Evolutionary conservation across 1,139 yeast species (phyloP), one percentile per base, ranked within the genome.

Genomic region (Pichia kudriavzevii): DNA sequence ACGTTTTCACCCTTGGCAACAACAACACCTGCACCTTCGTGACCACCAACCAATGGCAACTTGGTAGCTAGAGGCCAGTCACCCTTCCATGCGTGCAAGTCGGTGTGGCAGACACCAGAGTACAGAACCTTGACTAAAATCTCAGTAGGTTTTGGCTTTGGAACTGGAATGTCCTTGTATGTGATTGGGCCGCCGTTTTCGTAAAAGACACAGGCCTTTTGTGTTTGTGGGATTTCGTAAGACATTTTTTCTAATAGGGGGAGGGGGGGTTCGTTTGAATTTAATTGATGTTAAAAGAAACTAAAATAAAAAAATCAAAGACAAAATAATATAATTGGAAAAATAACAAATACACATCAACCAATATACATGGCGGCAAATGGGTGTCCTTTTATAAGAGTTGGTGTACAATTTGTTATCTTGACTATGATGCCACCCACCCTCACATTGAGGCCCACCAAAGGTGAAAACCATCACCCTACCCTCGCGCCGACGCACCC

Each of bases 1-100:
- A 79, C 87, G 48, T 72, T 69, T 31, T 65, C 66, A 50, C 87
- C 87, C 59, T 72, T 63, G 30, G 70, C 85, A 36, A 79, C 87
- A 46, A 79, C 87, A 28, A 72, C 70, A 61, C 88, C 88, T 27
- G 85, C 85, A 65, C 88, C 88, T 64, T 79, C 88, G 59, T 79
- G 88, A 53, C 88, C 88, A 52, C 87, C 87, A 28, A 79, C 83
- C 44, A 79, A 65, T 30, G 85, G 85, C 46, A 78, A 66, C 56
- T 78, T 78, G 44, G 70, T 64, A 31, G 55, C 66, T 52, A 75
- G 61, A 43, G 85, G 84, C 85, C 85, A 77, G 57, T 79, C 85
- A 55, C 84, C 85, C 52, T 75, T 69, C 83, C 83, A 79, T 32
- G 84, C 85, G 60, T 79, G 87, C 53, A 78, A 68, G 58, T 79